Conservation (phyloP, 805 yeast species). For the Komagataella phaffii region DNA sequence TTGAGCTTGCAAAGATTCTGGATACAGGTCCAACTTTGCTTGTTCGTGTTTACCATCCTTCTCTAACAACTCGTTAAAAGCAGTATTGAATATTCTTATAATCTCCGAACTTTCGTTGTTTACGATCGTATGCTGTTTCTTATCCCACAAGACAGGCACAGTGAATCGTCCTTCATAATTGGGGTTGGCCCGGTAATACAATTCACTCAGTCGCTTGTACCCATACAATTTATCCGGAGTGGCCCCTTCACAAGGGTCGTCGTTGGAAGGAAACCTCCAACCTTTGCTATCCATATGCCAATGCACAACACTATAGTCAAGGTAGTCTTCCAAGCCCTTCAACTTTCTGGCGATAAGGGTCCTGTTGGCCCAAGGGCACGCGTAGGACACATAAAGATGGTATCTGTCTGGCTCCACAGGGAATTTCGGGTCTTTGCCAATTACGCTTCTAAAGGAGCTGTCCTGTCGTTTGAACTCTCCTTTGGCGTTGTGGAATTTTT, state of each 20-base stretch:
- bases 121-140: constrained; percentile 68
- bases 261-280: constrained; percentile 61
- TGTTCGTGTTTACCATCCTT: neutral
- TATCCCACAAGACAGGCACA: constrained; percentile 92
- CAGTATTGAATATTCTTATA: constrained; percentile 69
- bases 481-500: constrained; percentile 32
- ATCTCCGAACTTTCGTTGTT: constrained; percentile 88
- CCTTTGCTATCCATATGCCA: constrained; percentile 84
- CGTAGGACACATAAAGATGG: constrained; percentile 74
- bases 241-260: constrained; percentile 29
- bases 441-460: constrained; percentile 46
- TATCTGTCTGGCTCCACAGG: constrained; percentile 72
- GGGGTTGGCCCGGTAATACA: constrained; percentile 66
- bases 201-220: constrained; percentile 44
- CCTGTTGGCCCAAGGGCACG: constrained; percentile 97
- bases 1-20: constrained; percentile 32
- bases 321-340: constrained; percentile 56
- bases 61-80: constrained; percentile 38
- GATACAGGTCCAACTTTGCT: constrained; percentile 38
- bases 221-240: constrained; percentile 52
- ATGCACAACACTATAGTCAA: constrained; percentile 70
- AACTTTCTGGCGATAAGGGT: constrained; percentile 58
- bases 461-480: constrained; percentile 44
- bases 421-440: constrained; percentile 44
- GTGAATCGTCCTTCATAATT: constrained; percentile 75